A percentile compares a stretch with the other conserved stretches of the same genome.
phyloP scores from a whole-genome alignment of 2,329 filamentous ascomycete species.

The Cadophora gregata region DNA sequence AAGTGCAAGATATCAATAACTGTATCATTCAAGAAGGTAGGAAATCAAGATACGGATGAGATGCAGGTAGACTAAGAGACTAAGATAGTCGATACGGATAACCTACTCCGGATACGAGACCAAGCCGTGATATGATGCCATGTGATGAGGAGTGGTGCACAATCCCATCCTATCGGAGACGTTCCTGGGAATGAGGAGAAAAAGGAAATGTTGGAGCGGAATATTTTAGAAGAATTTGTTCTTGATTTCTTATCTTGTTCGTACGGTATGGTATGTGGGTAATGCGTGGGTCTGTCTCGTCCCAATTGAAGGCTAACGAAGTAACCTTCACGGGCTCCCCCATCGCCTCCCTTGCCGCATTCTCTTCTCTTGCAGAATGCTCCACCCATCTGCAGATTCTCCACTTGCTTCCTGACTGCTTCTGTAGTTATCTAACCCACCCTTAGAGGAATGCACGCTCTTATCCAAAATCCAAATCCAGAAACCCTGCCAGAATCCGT shows the following conservation, averaged over 20 bases:
- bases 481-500: not conserved
- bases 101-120: slow-evolving; percentile 3
- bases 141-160: not conserved
- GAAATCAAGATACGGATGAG: slow-evolving; percentile 1
- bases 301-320: too few relatives aligned
- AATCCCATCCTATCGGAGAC: not conserved
- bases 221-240: slow-evolving; percentile 5
- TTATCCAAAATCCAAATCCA: slow-evolving; percentile 1
- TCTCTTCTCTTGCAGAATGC: not conserved
- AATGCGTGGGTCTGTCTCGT: slow-evolving; percentile 14
- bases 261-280: slow-evolving; percentile 12
- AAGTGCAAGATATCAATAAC: slow-evolving; percentile 12
- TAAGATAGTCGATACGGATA: not conserved
- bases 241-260: slow-evolving; percentile 11
- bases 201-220: not conserved
- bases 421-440: not conserved
- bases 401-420: not conserved
- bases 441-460: not conserved
- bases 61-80: not conserved
- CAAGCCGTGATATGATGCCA: not conserved
- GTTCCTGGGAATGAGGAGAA: not conserved
- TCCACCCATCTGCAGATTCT: not conserved
- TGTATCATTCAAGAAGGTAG: not conserved
- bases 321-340: not conserved
- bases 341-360: not conserved